A percentile compares a stretch with the other conserved stretches of the same genome.
phyloP scores from a whole-genome alignment of 75 land plant species.

The Cryptomeria japonica region DNA sequence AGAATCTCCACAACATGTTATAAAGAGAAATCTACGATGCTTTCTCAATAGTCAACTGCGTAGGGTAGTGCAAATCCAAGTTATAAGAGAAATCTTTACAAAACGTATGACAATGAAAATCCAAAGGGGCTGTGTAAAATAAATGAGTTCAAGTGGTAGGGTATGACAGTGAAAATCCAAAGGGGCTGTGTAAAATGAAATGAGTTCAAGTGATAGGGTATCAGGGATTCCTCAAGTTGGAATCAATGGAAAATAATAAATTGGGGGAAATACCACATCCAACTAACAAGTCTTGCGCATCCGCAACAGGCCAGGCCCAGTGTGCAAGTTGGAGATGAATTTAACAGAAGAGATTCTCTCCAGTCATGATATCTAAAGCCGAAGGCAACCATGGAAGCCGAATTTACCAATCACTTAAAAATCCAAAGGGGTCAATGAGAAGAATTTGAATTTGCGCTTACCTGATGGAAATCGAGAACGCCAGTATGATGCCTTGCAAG shows the following conservation, averaged over 20 bases:
- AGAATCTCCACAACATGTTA: not conserved
- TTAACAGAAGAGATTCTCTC: not conserved
- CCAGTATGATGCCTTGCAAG: conserved; percentile 27
- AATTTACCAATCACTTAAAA: conserved; percentile 6
- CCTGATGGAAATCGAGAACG: conserved; percentile 48
- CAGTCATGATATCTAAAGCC: not conserved
- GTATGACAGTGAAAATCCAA: too few species aligned
- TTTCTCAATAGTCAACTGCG: too few species aligned
- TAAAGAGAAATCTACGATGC: not conserved
- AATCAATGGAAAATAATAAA: not conserved
- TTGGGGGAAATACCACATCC: not conserved
- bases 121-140: not conserved
- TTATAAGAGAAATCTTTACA: too few species aligned
- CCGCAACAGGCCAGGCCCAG: not conserved
- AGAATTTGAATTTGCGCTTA: conserved; percentile 5
- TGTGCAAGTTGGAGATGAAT: not conserved
- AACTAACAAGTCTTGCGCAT: not conserved
- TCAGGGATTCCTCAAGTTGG: not conserved
- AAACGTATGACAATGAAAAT: not conserved
- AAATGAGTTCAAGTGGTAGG: not conserved
- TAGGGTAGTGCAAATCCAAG: too few species aligned
- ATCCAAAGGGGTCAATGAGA: not conserved
- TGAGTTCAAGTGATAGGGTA: not conserved
- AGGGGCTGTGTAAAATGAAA: too few species aligned
- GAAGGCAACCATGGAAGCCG: not conserved